Evolutionary conservation across 345 rosid species (phyloP).

Genomic region (Mangifera indica): DNA sequence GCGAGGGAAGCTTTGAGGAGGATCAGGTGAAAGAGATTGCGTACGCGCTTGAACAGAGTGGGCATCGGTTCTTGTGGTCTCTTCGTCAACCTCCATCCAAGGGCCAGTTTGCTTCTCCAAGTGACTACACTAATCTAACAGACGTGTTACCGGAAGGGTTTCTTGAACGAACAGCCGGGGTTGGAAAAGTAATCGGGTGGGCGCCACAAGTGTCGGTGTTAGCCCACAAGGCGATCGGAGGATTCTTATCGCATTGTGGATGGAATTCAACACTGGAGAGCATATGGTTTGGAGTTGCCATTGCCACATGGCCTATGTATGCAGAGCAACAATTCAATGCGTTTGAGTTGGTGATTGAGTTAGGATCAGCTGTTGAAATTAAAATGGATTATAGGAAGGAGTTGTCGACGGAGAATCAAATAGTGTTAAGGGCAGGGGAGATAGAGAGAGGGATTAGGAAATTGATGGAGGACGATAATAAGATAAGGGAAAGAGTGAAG

Average conservation of each 20-base stretch:
- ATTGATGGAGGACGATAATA: conserved; percentile 33
- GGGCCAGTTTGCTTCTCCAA: conserved; percentile 15
- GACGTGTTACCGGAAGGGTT: conserved; percentile 47
- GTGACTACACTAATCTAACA: conserved; percentile 17
- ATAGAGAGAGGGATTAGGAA: conserved; percentile 34
- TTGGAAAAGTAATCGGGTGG: conserved; percentile 46
- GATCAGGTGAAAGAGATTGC: conserved; percentile 50
- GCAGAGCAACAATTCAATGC: conserved; percentile 57
- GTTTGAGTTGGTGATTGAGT: conserved; percentile 38
- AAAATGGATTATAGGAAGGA: conserved; percentile 41
- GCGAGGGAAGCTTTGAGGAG: conserved; percentile 50
- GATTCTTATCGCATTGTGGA: conserved; percentile 67
- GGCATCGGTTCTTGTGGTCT: conserved; percentile 53
- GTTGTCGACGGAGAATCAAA: neutral
- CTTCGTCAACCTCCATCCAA: conserved; percentile 26
- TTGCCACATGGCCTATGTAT: conserved; percentile 52
- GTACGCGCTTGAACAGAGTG: conserved; percentile 40
- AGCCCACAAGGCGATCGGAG: conserved; percentile 40
- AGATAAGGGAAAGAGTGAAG: conserved; percentile 34
- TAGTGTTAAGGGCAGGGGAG: conserved; percentile 23
- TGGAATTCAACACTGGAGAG: conserved; percentile 59
- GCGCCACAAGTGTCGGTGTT: conserved; percentile 49
- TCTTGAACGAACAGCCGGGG: conserved; percentile 31
- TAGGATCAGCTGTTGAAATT: conserved; percentile 46
- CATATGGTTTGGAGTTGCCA: conserved; percentile 48